These are phyloP conservation scores for Ascochyta clinopodiicola DNA, from an alignment of 2,329 filamentous ascomycete genomes.

Conservation along the genomic window DNA sequence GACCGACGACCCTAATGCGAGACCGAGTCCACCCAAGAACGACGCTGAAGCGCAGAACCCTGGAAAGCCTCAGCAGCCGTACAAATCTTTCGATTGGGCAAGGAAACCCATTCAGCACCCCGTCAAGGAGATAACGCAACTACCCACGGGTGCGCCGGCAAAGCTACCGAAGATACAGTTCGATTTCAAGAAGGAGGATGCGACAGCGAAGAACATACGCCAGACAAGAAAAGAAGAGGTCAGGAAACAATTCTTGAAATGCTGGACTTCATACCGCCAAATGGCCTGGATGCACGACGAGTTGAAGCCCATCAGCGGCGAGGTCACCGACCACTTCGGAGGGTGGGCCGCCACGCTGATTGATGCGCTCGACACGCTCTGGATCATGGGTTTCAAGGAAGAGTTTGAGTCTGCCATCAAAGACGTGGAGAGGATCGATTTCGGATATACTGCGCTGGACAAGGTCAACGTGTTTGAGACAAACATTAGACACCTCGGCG, in stretches of 20 bases:
- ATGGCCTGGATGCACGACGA: conserved; percentile 59
- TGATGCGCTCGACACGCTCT: conserved; percentile 55
- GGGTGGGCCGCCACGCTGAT: conserved; percentile 57
- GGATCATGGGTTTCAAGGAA: conserved; percentile 56
- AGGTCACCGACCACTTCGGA: conserved; percentile 51
- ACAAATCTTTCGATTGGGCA: conserved; percentile 48
- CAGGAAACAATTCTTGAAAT: conserved; percentile 52
- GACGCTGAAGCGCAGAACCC: conserved; percentile 8
- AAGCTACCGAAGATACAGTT: conserved; percentile 53
- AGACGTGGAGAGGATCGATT: conserved; percentile 53
- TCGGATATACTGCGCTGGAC: conserved; percentile 48
- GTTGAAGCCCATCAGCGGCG: conserved; percentile 53
- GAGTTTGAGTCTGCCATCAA: conserved; percentile 56
- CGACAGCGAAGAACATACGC: conserved; percentile 40
- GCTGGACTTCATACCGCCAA: conserved; percentile 54
- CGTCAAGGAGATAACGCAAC: conserved; percentile 41
- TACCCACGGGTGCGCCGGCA: conserved; percentile 49
- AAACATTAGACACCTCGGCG: conserved; percentile 82
- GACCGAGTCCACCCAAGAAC: conserved; percentile 20
- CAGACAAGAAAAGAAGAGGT: conserved; percentile 48
- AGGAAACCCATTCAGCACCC: conserved; percentile 51
- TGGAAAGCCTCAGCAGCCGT: conserved; percentile 11
- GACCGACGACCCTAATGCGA: conserved; percentile 4
- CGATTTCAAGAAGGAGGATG: conserved; percentile 48
- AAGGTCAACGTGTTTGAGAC: conserved; percentile 58